phyloP scores from a whole-genome alignment of 139 green algal species.

The Chlamydomonas sp. region DNA sequence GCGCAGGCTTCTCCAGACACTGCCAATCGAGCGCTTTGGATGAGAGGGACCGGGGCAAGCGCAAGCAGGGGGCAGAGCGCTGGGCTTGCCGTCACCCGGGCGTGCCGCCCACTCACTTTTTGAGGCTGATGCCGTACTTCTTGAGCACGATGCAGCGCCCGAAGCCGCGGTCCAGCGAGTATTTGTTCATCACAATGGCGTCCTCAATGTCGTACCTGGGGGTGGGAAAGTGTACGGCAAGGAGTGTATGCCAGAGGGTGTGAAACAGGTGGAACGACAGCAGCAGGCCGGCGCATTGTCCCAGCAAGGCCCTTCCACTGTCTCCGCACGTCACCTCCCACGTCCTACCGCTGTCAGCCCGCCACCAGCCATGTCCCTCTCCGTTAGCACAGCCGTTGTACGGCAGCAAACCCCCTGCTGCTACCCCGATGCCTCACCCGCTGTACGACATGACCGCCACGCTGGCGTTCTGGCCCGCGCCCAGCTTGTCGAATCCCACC shows the following conservation, averaged over 20 bases:
- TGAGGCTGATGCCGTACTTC: slow-evolving; percentile 92
- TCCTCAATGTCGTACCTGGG: slow-evolving; percentile 94
- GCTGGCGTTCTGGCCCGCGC: slow-evolving; percentile 97
- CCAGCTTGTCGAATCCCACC: slow-evolving; percentile 90
- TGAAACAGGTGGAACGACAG: no score
- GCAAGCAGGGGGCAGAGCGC: no score
- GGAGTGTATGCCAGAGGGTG: no score
- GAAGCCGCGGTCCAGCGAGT: slow-evolving; percentile 96
- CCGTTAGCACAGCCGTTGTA: no score
- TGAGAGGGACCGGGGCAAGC: no score
- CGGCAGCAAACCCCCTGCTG: no score
- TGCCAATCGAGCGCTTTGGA: no score
- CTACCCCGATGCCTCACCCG: slow-evolving; percentile 41
- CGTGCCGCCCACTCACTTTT: slow-evolving; percentile 56
- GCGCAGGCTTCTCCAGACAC: no score
- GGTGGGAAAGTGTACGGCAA: neutral
- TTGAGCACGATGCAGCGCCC: slow-evolving; percentile 96
- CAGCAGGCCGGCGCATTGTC: no score
- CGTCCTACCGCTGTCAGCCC: neutral
- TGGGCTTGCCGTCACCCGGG: no score
- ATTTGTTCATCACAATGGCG: slow-evolving; percentile 99
- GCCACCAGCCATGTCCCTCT: no score
- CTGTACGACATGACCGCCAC: slow-evolving; percentile 98
- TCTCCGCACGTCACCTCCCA: neutral
- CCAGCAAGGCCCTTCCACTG: neutral